phyloP scores from a whole-genome alignment of 139 green algal genomes.

The Chara braunii region DNA sequence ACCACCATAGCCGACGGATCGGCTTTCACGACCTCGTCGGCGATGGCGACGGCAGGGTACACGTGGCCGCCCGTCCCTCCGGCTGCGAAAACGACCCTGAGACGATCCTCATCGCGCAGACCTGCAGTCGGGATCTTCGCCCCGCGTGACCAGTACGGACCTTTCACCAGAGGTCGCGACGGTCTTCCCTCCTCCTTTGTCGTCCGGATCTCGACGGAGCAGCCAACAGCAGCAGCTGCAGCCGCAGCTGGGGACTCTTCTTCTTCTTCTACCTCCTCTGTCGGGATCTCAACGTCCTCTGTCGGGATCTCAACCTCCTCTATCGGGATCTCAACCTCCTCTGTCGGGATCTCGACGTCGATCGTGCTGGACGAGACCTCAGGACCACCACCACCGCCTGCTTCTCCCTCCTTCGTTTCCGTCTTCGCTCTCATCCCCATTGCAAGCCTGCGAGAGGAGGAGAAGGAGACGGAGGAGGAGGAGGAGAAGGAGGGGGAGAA shows the following conservation, averaged over 20 bases:
- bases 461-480: no score
- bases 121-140: neutral
- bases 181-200: neutral
- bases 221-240: neutral
- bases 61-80: conserved; percentile 48
- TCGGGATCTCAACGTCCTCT: no score
- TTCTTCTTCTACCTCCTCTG: neutral
- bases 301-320: no score
- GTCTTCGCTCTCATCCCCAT: no score
- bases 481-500: no score
- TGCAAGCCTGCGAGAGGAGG: no score
- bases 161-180: neutral
- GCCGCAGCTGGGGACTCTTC: neutral
- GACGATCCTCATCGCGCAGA: neutral
- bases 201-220: neutral
- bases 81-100: conserved; percentile 25
- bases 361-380: no score
- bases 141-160: neutral
- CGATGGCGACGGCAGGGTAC: conserved; percentile 45
- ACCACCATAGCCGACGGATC: conserved; percentile 2
- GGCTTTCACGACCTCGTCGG: conserved; percentile 17
- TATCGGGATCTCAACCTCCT: no score
- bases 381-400: no score
- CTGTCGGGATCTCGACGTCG: no score
- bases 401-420: no score